phyloP scores from a whole-genome alignment of 2,329 filamentous ascomycete species.

The Beauveria australis region DNA sequence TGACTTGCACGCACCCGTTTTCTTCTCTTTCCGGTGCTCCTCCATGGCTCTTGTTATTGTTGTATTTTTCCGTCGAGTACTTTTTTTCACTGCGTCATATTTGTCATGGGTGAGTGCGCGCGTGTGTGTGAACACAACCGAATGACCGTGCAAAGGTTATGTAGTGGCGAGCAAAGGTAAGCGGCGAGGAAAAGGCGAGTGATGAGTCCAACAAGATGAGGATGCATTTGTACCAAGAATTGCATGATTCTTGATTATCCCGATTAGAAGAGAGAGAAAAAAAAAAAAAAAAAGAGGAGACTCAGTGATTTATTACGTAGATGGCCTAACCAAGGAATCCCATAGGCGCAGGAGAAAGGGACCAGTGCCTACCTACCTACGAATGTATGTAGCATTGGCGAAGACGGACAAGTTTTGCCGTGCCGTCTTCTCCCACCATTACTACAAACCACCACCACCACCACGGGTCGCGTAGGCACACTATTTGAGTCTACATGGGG shows the following conservation, averaged over 20 bases:
- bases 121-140: too few species aligned
- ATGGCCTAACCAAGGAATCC: not conserved
- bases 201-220: too few species aligned
- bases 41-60: not conserved
- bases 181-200: not conserved
- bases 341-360: not conserved
- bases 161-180: too few species aligned
- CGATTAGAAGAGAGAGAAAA: not conserved
- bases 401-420: not conserved
- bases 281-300: not conserved
- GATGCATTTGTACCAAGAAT: not conserved
- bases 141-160: too few species aligned
- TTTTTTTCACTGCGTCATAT: not conserved
- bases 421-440: not conserved
- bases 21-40: not conserved
- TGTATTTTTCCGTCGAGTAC: too few species aligned
- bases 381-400: not conserved
- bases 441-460: constrained; percentile 3
- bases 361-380: not conserved
- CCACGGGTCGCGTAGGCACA: not conserved
- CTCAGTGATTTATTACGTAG: constrained; percentile 5
- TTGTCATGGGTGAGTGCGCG: not conserved
- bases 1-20: not conserved
- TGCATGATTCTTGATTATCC: not conserved
- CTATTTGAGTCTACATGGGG: not conserved